Base-by-base conservation (phyloP, 306 rosid genomes). In the Quercus wislizeni region DNA sequence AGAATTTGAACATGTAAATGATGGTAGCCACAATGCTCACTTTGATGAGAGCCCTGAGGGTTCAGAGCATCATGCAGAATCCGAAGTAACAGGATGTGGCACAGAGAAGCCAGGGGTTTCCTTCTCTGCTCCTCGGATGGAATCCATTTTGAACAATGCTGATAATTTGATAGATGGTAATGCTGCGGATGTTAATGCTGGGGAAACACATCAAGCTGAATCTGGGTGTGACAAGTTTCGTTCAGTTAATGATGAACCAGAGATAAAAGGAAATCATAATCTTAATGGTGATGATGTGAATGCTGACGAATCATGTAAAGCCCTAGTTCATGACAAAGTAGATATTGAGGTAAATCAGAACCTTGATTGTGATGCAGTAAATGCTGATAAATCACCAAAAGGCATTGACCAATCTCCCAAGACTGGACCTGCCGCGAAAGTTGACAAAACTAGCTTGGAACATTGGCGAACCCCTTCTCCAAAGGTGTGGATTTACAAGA, bases 51-150 rank as follows among this genome's bases (percentile, higher is more conserved):
- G 75, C 78, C 85, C 82, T n/a, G 76, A 65, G 49, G 71, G 78
- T 79, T 88, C 89, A 15, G 88, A 82, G 33, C 74, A 82, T 74
- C 85, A 63, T 28, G 86, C 84, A 84, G 84, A 88, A 43, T 77
- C 11, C 68, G 76, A 63, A 55, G 73, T 30, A 71, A 73, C 70
- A 64, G 85, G 67, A 75, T 77, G 38, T 84, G 81, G 81, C 84
- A 82, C 67, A 51, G 81, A 84, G 71, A 80, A 71, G 64, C 82
- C 82, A 63, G 77, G 63, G 62, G 77, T 79, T 82, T 77, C 87
- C 57, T 77, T 80, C 69, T 81, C 85, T 41, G 74, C 72, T 64
- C 71, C 73, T 71, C 71, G 55, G 81, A 82, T 67, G 76, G 87
- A 79, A 73, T 74, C 76, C 61, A 19, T 67, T 58, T 41, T 70